These are phyloP conservation scores for Dipteronia sinensis DNA, from an alignment of 345 rosid genomes.

Conservation along the genomic window DNA sequence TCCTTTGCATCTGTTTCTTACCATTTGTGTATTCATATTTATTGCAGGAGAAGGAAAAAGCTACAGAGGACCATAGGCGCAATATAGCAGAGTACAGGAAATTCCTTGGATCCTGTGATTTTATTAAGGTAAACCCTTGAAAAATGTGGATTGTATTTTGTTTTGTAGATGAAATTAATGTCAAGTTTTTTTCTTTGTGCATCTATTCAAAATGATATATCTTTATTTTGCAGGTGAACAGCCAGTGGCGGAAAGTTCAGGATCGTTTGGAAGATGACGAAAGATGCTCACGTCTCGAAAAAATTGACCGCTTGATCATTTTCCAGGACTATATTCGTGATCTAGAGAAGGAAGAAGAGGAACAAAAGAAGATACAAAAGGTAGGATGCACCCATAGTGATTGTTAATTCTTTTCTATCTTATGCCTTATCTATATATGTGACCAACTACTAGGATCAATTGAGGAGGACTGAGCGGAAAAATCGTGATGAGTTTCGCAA, in stretches of 20 bases:
- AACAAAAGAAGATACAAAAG: conserved; percentile 83
- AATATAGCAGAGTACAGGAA: conserved; percentile 69
- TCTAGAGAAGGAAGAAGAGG: conserved; percentile 91
- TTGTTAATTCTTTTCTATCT: conserved; percentile 7
- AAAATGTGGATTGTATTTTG: neutral
- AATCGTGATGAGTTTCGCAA: conserved; percentile 84
- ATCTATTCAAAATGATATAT: conserved; percentile 20
- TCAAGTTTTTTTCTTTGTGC: conserved; percentile 15
- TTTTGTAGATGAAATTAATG: neutral
- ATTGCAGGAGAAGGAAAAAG: conserved; percentile 85
- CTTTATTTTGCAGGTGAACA: conserved; percentile 59
- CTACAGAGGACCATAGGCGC: conserved; percentile 71
- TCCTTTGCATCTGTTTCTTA: neutral
- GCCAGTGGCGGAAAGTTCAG: conserved; percentile 93
- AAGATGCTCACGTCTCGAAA: conserved; percentile 82
- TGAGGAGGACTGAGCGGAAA: conserved; percentile 87
- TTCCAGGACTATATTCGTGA: conserved; percentile 92
- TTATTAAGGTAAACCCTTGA: conserved; percentile 67
- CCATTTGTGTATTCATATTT: neutral
- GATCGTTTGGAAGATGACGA: conserved; percentile 95
- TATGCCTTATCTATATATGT: conserved; percentile 19
- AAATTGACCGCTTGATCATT: conserved; percentile 80
- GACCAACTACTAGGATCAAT: conserved; percentile 64
- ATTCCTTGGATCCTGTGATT: conserved; percentile 87
- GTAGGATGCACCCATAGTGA: conserved; percentile 39